phyloP scores from a whole-genome alignment of 148 eudicot species.

The Amaranthus palmeri region DNA sequence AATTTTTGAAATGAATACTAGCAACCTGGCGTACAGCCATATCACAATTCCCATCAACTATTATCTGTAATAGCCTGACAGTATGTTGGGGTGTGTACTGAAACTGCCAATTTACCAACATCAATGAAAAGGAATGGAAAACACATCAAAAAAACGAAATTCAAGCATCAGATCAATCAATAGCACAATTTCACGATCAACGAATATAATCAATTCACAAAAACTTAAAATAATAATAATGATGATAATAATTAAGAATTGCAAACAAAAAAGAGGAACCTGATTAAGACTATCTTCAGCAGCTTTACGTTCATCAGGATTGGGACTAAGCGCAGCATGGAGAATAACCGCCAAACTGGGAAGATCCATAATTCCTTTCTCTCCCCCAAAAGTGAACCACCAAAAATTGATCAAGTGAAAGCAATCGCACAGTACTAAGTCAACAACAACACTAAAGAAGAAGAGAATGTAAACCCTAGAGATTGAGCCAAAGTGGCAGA shows the following conservation, averaged over 20 bases:
- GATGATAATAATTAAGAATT: not conserved
- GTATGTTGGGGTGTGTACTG: constrained; percentile 91
- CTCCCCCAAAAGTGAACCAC: not conserved
- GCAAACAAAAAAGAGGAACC: constrained; percentile 26
- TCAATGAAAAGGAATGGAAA: not conserved
- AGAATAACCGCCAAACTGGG: constrained; percentile 64
- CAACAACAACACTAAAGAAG: not conserved
- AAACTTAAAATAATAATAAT: not conserved
- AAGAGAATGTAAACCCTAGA: constrained; percentile 24
- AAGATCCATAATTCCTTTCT: constrained; percentile 64
- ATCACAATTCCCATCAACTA: constrained; percentile 84
- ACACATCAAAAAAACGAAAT: not conserved
- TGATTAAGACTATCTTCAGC: constrained; percentile 91
- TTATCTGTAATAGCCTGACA: constrained; percentile 87
- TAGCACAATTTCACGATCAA: not conserved
- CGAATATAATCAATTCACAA: not conserved
- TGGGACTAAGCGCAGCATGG: constrained; percentile 90
- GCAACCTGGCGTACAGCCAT: constrained; percentile 88
- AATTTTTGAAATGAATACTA: constrained; percentile 92
- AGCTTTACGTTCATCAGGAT: constrained; percentile 86
- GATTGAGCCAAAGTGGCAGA: not conserved
- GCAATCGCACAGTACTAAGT: constrained; percentile 27
- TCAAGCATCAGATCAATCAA: not conserved
- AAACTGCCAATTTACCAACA: constrained; percentile 36
- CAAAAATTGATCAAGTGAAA: too few species aligned